Base-by-base conservation (phyloP, 768 basidiomycete species). In the Russula lepida region DNA sequence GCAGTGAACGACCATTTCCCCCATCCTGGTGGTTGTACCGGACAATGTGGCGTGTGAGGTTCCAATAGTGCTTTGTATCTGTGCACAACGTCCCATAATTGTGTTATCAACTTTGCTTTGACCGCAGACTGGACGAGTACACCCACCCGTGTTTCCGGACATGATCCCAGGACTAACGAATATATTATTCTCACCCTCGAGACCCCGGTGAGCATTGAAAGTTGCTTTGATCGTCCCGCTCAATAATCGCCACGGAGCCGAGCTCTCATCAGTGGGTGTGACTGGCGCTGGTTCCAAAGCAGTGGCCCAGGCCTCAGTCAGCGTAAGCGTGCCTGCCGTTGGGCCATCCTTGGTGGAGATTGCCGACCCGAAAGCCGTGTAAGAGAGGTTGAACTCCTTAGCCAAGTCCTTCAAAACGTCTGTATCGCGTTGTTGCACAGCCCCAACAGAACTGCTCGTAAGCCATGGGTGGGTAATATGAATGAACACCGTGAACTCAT, bases 201-300 rank as follows among this genome's bases (percentile, higher is more conserved):
- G 64, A 60, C 57, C 69, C 60, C 61, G 69, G 54, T 74, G 70
- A 8, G 70, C 68, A 58, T 72, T 69, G 53, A 74, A 66, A 21
- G 72, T 72, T 15, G 77, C 72, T 49, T 72, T 72, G 64, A 81
- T 77, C 4, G 74, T 78, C 12, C 77, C 79, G 27, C 77, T 75
- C 23, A 80, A 69, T 8, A 81, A 60, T 44, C 69, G 67, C 43
- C 71, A 81, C 44, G 78, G 72, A 1, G 52, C 74, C 35, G 68
- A 74, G 65, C 67, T 69, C 56, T 56, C 60, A 56, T 59, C 69
- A 2, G 71, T 73, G 0, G 78, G 78, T 13, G 78, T 76, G 28
- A 78, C 68, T 1, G 78, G 80, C 9, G 77, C 76, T 19, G 80
- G 78, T 41, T 69, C 72, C 11, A 78, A 68, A 12, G 69, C 69